phyloP scores from a whole-genome alignment of 2,329 filamentous ascomycete genomes.

The Trichoderma endophyticum region DNA sequence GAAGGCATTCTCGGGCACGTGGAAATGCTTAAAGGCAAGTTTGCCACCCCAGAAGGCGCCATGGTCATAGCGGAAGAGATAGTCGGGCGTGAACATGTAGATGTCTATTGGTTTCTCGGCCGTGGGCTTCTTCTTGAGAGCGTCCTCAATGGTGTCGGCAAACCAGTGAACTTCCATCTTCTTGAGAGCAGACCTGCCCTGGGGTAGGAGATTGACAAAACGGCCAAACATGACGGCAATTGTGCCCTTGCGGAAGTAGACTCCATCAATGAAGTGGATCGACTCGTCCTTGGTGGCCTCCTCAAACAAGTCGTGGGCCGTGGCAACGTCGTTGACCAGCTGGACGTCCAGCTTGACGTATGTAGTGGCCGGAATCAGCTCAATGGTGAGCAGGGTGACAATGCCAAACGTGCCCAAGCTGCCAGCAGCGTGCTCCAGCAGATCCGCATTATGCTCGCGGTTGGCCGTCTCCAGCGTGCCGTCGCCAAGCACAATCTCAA shows the following conservation, averaged over 20 bases:
- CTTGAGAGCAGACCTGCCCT: slow-evolving; percentile 44
- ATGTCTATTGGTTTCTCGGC: slow-evolving; percentile 23
- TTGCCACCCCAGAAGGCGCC: slow-evolving; percentile 54
- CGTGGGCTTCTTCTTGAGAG: slow-evolving; percentile 27
- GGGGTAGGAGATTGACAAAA: slow-evolving; percentile 38
- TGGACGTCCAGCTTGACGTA: slow-evolving; percentile 51
- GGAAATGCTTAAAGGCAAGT: slow-evolving; percentile 50
- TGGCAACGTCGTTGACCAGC: slow-evolving; percentile 32
- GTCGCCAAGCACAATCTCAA: slow-evolving; percentile 54
- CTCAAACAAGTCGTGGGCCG: slow-evolving; percentile 37
- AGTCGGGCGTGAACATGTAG: slow-evolving; percentile 47
- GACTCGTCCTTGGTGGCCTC: slow-evolving; percentile 26
- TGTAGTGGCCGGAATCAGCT: slow-evolving; percentile 45
- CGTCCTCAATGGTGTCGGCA: slow-evolving; percentile 29
- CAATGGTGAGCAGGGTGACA: slow-evolving; percentile 52
- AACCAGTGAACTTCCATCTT: slow-evolving; percentile 34
- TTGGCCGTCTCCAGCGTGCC: slow-evolving; percentile 49
- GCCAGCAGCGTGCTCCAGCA: slow-evolving; percentile 52
- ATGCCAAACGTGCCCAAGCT: slow-evolving; percentile 55
- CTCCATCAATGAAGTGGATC: slow-evolving; percentile 56
- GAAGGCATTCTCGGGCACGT: slow-evolving; percentile 48
- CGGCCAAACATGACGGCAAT: slow-evolving; percentile 52
- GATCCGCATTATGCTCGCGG: slow-evolving; percentile 43
- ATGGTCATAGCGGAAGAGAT: slow-evolving; percentile 56
- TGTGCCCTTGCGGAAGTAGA: slow-evolving; percentile 45